Base-by-base conservation (phyloP, 2,329 filamentous ascomycete genomes). In the Fusarium nelsonii region DNA sequence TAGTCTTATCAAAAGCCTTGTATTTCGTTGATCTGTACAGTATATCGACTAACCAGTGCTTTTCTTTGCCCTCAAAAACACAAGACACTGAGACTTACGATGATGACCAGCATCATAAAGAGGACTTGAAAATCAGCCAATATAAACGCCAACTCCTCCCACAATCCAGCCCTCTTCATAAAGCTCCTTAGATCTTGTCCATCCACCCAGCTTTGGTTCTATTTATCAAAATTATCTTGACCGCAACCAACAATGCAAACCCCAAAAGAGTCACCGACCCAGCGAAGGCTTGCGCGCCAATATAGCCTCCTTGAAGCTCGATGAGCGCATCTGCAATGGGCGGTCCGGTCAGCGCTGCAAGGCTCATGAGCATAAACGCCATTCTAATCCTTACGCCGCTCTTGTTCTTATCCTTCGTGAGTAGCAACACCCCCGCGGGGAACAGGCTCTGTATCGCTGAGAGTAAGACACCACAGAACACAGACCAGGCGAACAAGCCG, bases 401-500 rank as follows among this genome's bases (percentile, higher is more conserved):
- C 75, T 84, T 86, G 9, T 79, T 73, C 62, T 84, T 76, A 72
- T 88, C 85, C 7, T 79, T 80, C 3, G 84, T 87, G 59, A 89
- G 77, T 41, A 84, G 85, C 50, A 84, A 85, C 41, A 91, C 72
- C 0, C 85, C 72, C 0, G 88, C 88, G 0, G 90, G 89, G 73
- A 92, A 91, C 8, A 92, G 75, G 3, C 84, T 85, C 79, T 92
- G 89, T 40, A 92, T 85, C 0, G 83, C 87, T 1, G 88, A 89
- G 0, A 84, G 87, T 1, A 83, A 81, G 34, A 92, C 79, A 3
- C 91, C 91, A 74, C 90, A 92, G 46, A 90, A 80, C 0, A 84
- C 79, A 0, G 85, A 80, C 83, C 90, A 92, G 2, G 80, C 83
- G 73, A 91, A 91, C 30, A 92, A 78, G 0, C 84, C 84, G 0